Percentiles rank a stretch among this genome's conserved stretches.
Evolutionary conservation across 2,329 filamentous ascomycete genomes (phyloP).

Genomic region (Calonectria hawksworthii): DNA sequence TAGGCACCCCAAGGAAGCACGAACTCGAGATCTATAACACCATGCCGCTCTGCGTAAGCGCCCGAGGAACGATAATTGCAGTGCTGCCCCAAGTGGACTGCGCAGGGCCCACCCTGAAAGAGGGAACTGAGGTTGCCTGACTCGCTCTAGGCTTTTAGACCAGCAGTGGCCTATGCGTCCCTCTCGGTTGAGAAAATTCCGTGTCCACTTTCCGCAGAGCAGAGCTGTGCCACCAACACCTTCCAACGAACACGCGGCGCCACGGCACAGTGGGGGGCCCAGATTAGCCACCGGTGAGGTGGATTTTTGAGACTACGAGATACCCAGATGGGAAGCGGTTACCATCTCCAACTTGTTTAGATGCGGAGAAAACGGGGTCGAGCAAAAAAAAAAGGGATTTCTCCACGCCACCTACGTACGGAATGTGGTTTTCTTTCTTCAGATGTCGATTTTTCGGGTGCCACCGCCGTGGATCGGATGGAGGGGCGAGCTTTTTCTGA

Average conservation of each 20-base stretch:
- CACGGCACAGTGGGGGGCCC: no score
- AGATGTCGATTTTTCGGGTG: not conserved
- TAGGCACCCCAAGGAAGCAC: not conserved
- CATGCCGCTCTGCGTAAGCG: not conserved
- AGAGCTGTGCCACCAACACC: not conserved
- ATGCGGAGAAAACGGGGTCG: not conserved
- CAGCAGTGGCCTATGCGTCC: not conserved
- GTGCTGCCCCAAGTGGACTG: not conserved
- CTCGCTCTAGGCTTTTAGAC: not conserved
- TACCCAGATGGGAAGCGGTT: not conserved
- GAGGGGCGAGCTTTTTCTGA: not conserved
- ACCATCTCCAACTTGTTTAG: not conserved
- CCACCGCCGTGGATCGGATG: not conserved
- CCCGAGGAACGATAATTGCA: not conserved
- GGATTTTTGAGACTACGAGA: not conserved
- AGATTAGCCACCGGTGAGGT: not conserved
- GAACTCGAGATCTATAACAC: not conserved
- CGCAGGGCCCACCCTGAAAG: not conserved
- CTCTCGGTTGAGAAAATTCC: not conserved
- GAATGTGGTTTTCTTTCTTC: not conserved
- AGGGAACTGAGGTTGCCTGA: conserved; percentile 2
- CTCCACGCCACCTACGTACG: not conserved
- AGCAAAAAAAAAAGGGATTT: not conserved
- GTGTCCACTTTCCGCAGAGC: not conserved
- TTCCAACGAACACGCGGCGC: not conserved